Percentiles rank a stretch among this genome's conserved stretches.
Conservation (phyloP, 129 eudicot genomes). For the Pulicaria dysenterica region DNA sequence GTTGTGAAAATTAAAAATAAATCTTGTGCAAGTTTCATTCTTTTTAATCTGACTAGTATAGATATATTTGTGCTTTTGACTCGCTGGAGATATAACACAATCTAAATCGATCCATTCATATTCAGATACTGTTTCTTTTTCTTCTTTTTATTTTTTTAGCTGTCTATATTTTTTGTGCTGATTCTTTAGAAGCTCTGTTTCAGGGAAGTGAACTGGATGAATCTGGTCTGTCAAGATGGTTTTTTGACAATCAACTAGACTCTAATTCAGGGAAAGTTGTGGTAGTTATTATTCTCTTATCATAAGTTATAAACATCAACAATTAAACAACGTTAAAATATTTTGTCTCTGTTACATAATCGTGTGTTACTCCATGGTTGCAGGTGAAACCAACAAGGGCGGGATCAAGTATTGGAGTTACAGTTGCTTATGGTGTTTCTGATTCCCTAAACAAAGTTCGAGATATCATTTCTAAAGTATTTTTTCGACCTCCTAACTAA, state of each 20-base stretch:
- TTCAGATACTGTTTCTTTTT: not conserved
- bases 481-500: not conserved
- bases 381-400: conserved; percentile 98
- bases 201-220: conserved; percentile 65
- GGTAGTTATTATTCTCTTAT: conserved; percentile 42
- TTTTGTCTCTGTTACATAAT: conserved; percentile 23
- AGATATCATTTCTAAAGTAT: conserved; percentile 71
- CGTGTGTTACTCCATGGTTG: conserved; percentile 20
- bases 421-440: conserved; percentile 85
- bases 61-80: too few species aligned
- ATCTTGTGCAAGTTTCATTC: too few species aligned
- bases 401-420: conserved; percentile 95
- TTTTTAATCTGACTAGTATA: too few species aligned
- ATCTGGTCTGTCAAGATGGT: conserved; percentile 68
- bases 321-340: not conserved
- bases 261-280: conserved; percentile 77
- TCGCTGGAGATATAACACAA: too few species aligned
- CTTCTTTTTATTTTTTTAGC: too few species aligned
- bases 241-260: conserved; percentile 60
- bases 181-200: conserved; percentile 9
- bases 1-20: too few species aligned
- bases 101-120: too few species aligned
- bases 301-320: not conserved
- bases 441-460: conserved; percentile 71
- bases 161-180: conserved; percentile 8